Base-by-base conservation (phyloP, 116 monocot genomes). In the Papilionanthe hybrid region DNA sequence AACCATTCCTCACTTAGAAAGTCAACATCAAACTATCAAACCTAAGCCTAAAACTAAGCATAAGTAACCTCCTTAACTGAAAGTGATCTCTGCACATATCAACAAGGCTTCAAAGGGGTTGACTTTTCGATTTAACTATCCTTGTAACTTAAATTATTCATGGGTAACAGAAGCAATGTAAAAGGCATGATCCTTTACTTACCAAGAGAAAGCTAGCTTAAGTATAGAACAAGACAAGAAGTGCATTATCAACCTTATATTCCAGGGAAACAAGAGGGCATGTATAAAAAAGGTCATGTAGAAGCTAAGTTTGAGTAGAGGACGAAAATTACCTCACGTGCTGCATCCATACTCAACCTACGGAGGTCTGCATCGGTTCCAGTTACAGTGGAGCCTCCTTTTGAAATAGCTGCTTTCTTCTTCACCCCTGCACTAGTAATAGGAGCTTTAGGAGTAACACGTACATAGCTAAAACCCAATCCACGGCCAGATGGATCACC, bases 321-420 rank as follows among this genome's bases (percentile, higher is more conserved):
- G 53, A 53, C 0, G 13, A 77, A 13, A 55, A 57, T 47, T 86
- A 98, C 98, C 94, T 98, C 98, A 42, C 98, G 92, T 76, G 98
- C 98, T 44, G 98, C 98, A 94, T 93, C 98, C 98, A 98, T 98
- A 83, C 98, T 98, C 77, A 98, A 85, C 79, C 94, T 87, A 25
- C 94, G 94, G 56, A 98, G 94, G 85, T 98, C 98, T 69, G 98
- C 98, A 90, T 98, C 98, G 44, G 98, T 98, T 66, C 98, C 98
- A 47, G 98, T 98, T 44, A 98, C 94, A 19, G 98, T 89, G 80
- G 92, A 86, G 77, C 90, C 83, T 47, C 87, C 92, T 87, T 87
- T 87, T 58, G 87, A 84, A 80, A 84, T 83, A 84, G 91, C 82
- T 68, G 87, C 79, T 77, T 96, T 96, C 79, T 97, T 97, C 78